Evolutionary conservation across 176 grass and related monocot genomes (phyloP).

Genomic region (Microstegium vimineum): DNA sequence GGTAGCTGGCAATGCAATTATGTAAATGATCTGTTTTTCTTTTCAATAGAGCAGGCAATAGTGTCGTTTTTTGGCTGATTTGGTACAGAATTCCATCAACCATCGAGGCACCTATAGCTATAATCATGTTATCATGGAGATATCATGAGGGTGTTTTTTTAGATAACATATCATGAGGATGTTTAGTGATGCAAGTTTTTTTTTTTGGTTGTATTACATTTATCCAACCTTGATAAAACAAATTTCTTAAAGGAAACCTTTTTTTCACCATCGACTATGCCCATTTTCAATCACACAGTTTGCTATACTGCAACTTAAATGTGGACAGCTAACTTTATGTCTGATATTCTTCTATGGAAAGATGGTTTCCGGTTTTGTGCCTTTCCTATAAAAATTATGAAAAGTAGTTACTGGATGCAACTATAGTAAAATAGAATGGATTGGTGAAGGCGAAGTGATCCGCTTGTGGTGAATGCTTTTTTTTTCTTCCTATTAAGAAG

Average conservation of each 20-base stretch:
- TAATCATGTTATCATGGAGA: too few relatives aligned
- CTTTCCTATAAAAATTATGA: too few relatives aligned
- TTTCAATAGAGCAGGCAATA: too few relatives aligned
- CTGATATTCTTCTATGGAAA: not conserved
- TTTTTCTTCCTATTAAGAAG: not conserved
- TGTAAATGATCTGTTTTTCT: too few relatives aligned
- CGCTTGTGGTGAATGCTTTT: not conserved
- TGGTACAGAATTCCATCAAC: too few relatives aligned
- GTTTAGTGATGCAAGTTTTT: not conserved
- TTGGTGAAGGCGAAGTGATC: not conserved
- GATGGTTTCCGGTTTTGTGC: not conserved
- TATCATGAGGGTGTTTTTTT: too few relatives aligned
- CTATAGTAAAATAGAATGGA: not conserved
- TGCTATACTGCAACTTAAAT: not conserved
- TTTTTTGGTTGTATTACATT: not conserved
- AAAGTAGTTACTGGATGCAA: not conserved
- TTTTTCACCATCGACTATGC: not conserved
- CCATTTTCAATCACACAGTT: not conserved
- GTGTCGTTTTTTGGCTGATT: too few relatives aligned
- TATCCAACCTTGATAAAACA: not conserved
- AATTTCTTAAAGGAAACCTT: not conserved
- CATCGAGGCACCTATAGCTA: too few relatives aligned
- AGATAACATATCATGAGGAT: too few relatives aligned
- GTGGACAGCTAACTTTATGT: not conserved
- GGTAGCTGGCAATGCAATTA: too few relatives aligned